Conservation (phyloP, 2,329 filamentous ascomycete species). For the Beauveria caledonica region DNA sequence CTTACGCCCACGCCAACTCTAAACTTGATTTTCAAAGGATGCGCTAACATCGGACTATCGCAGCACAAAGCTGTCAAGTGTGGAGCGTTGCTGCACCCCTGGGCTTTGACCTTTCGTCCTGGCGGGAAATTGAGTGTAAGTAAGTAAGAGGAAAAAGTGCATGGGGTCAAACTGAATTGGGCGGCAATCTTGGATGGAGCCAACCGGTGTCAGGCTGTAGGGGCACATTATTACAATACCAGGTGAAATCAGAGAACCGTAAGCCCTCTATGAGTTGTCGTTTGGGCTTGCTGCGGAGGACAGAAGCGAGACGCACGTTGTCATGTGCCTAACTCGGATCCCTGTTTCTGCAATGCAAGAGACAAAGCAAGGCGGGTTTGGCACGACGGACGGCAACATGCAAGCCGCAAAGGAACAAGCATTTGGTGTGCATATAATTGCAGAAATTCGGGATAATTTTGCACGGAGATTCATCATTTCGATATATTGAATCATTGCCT, state of each 20-base stretch:
- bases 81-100: constrained; percentile 1
- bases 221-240: background rate
- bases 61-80: background rate
- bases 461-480: no score
- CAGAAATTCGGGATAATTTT: background rate
- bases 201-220: background rate
- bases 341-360: background rate
- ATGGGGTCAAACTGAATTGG: background rate
- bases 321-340: constrained; percentile 1
- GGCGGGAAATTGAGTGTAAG: background rate
- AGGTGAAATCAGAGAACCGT: background rate
- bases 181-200: background rate
- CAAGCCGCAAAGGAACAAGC: background rate
- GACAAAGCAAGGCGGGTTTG: background rate
- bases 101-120: background rate
- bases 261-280: background rate
- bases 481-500: no score
- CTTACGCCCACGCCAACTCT: background rate
- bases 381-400: background rate
- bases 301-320: background rate
- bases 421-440: background rate
- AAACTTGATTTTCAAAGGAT: background rate
- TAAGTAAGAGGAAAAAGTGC: background rate
- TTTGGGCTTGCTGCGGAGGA: background rate
- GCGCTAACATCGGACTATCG: constrained; percentile 7